Conservation (phyloP, 1,284 basidiomycete genomes). For the Moesziomyces antarcticus region DNA sequence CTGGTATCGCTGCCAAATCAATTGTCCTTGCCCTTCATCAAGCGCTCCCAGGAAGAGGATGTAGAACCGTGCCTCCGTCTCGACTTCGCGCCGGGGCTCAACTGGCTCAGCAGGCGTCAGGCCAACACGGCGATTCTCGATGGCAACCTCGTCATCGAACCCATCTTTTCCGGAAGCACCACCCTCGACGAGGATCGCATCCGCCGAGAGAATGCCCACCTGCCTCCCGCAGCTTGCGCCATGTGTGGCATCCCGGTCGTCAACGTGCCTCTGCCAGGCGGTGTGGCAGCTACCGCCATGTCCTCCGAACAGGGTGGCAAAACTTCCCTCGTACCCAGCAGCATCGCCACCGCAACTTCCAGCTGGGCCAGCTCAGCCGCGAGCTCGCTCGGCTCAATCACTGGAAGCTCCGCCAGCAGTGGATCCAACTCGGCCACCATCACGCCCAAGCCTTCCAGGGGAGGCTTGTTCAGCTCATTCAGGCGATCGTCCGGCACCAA, state of each 20-base stretch:
- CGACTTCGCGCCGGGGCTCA: slow-evolving; percentile 91
- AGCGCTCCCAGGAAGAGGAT: slow-evolving; percentile 85
- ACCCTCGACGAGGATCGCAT: slow-evolving; percentile 54
- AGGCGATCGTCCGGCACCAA: slow-evolving; percentile 22
- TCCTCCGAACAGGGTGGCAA: slow-evolving; percentile 40
- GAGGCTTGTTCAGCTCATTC: slow-evolving; percentile 52
- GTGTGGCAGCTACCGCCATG: slow-evolving; percentile 29
- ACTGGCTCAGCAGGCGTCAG: slow-evolving; percentile 89
- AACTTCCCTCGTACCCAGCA: slow-evolving; percentile 35
- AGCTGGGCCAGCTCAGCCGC: slow-evolving; percentile 52
- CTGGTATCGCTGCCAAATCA: slow-evolving; percentile 65
- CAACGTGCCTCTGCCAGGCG: slow-evolving; percentile 59
- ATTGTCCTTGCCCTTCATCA: slow-evolving; percentile 81
- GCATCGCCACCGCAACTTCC: slow-evolving; percentile 46
- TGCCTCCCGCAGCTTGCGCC: slow-evolving; percentile 61
- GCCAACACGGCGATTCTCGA: slow-evolving; percentile 86
- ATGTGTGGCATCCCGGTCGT: slow-evolving; percentile 62
- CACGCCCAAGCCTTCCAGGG: slow-evolving; percentile 39
- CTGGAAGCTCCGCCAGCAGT: slow-evolving; percentile 24
- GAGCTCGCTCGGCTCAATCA: slow-evolving; percentile 41
- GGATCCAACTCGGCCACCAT: slow-evolving; percentile 28
- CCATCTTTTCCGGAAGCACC: slow-evolving; percentile 73
- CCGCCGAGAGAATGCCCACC: slow-evolving; percentile 49
- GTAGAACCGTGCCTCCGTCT: slow-evolving; percentile 92
- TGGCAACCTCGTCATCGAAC: slow-evolving; percentile 89